Evolutionary conservation across 306 rosid genomes (phyloP).

Genomic region (Luffa aegyptiaca): DNA sequence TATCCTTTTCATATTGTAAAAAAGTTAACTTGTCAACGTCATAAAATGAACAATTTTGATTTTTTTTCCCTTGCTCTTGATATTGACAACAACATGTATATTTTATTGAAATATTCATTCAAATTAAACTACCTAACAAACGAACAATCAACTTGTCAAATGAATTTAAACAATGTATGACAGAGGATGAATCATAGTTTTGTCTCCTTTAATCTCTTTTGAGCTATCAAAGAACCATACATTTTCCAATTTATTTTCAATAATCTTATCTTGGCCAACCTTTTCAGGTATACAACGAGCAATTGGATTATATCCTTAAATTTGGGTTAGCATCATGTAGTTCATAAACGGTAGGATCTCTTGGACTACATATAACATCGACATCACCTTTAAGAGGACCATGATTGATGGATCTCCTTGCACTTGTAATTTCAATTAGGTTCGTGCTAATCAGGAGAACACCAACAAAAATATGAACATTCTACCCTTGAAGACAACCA

Average conservation of each 20-base stretch:
- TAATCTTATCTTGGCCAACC: background rate
- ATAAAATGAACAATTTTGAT: too few species aligned
- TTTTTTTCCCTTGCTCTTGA: too few species aligned
- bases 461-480: background rate
- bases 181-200: too few species aligned
- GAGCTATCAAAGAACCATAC: too few species aligned
- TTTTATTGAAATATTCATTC: too few species aligned
- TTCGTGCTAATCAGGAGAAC: background rate
- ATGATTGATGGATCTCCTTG: background rate
- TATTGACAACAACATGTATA: too few species aligned
- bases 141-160: too few species aligned
- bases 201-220: too few species aligned
- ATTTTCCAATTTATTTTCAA: background rate
- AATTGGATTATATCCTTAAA: background rate
- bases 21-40: too few species aligned
- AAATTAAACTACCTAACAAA: too few species aligned
- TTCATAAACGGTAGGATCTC: background rate
- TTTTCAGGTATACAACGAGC: background rate
- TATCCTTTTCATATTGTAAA: too few species aligned
- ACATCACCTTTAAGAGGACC: background rate
- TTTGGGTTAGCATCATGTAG: background rate
- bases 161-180: too few species aligned
- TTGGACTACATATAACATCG: background rate
- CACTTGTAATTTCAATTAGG: background rate
- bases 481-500: background rate